Percentiles rank a stretch among this genome's conserved stretches.
Conservation (phyloP, 1,139 yeast species). For the Magnusiomyces magnusii region DNA sequence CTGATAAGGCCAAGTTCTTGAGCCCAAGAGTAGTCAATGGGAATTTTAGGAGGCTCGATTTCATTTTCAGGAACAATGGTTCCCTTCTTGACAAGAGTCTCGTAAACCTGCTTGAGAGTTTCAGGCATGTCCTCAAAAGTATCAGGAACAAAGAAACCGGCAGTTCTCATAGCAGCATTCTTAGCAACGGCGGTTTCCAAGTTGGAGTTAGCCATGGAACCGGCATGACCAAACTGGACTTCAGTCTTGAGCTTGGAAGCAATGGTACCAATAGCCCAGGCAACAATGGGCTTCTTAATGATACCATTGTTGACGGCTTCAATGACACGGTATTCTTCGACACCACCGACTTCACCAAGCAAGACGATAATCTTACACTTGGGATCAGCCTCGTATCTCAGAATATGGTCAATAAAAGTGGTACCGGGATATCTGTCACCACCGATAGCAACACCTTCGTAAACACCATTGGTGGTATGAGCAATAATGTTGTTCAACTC, state of each 20-base stretch:
- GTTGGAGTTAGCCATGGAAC: conserved; percentile 42
- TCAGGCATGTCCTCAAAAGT: conserved; percentile 43
- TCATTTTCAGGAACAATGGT: conserved; percentile 36
- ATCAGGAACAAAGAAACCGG: conserved; percentile 40
- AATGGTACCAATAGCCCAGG: conserved; percentile 45
- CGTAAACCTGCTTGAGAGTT: conserved; percentile 34
- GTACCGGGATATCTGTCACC: conserved; percentile 46
- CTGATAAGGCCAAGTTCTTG: conserved; percentile 42
- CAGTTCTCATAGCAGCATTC: conserved; percentile 42
- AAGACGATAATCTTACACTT: conserved; percentile 40
- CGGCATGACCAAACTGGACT: conserved; percentile 44
- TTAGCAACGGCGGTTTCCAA: conserved; percentile 40
- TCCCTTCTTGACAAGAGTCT: conserved; percentile 34
- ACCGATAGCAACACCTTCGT: conserved; percentile 43
- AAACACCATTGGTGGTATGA: conserved; percentile 41
- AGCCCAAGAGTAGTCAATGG: conserved; percentile 44
- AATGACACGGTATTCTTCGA: conserved; percentile 43
- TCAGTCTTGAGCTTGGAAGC: conserved; percentile 44
- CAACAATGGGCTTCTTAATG: conserved; percentile 42
- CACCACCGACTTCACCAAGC: conserved; percentile 44
- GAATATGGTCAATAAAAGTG: conserved; percentile 41
- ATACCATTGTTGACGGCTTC: conserved; percentile 40
- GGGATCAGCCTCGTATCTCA: conserved; percentile 42
- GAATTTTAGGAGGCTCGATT: conserved; percentile 43
- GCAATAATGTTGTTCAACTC: conserved; percentile 42